A percentile compares a stretch with the other conserved stretches of the same genome.
Conservation (phyloP, 441 rosid species). For the Gossypium schwendimanii region DNA sequence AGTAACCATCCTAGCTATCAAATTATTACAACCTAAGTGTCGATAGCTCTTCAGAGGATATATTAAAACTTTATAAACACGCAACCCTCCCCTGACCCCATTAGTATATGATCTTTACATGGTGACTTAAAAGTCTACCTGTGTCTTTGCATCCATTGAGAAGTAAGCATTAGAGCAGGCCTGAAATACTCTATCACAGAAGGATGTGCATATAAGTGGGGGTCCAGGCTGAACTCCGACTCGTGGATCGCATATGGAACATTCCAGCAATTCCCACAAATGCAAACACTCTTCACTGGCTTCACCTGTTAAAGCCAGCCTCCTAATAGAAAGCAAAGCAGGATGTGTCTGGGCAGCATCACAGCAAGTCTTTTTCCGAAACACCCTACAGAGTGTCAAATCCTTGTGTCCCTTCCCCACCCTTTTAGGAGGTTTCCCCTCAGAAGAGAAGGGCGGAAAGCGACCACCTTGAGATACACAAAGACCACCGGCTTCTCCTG, state of each 20-base stretch:
- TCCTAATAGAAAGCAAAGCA: slow-evolving; percentile 55
- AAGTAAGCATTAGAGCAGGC: slow-evolving; percentile 77
- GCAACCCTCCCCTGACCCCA: not conserved
- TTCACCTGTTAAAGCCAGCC: slow-evolving; percentile 63
- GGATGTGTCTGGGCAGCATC: slow-evolving; percentile 63
- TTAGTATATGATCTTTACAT: not conserved
- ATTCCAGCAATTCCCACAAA: slow-evolving; percentile 70
- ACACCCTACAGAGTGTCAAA: slow-evolving; percentile 62
- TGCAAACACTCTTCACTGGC: slow-evolving; percentile 59
- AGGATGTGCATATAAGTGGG: slow-evolving; percentile 55
- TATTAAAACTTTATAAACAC: not conserved
- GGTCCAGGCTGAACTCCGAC: slow-evolving; percentile 66
- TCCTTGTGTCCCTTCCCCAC: slow-evolving; percentile 52
- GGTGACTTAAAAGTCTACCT: slow-evolving; percentile 26
- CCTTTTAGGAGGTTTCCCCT: slow-evolving; percentile 58
- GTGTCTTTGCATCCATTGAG: slow-evolving; percentile 48
- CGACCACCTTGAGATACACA: slow-evolving; percentile 64
- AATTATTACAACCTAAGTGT: not conserved
- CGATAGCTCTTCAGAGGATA: not conserved
- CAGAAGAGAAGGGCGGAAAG: slow-evolving; percentile 49
- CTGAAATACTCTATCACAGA: slow-evolving; percentile 61
- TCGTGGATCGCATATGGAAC: slow-evolving; percentile 68
- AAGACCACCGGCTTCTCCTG: slow-evolving; percentile 34
- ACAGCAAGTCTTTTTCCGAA: slow-evolving; percentile 65
- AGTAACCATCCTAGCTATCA: not conserved